Percentiles rank a stretch among this genome's conserved stretches.
Conservation (phyloP, 2,329 filamentous ascomycete genomes). For the Aspergillus intermedius region DNA sequence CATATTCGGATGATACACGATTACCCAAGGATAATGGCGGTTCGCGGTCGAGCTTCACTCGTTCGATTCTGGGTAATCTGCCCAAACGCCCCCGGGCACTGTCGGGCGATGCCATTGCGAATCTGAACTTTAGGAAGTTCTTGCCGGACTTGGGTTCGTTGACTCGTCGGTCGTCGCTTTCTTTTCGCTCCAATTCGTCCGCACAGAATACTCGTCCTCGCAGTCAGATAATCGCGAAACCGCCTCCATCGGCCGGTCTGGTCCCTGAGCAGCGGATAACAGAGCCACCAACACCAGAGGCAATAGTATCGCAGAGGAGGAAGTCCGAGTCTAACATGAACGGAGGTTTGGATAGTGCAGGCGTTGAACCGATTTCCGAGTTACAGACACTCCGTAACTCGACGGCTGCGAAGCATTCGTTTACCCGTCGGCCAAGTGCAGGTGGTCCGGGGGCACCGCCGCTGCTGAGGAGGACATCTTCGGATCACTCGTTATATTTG, state of each 20-base stretch:
- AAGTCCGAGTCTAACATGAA: not conserved
- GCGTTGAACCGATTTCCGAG: slow-evolving; percentile 29
- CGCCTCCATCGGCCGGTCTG: slow-evolving; percentile 6
- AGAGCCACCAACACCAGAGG: not conserved
- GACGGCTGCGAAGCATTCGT: slow-evolving; percentile 29
- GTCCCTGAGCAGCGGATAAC: slow-evolving; percentile 12
- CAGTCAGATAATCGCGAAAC: slow-evolving; percentile 4
- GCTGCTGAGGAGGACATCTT: slow-evolving; percentile 55
- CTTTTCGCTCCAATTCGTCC: slow-evolving; percentile 21
- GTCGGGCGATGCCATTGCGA: slow-evolving; percentile 27
- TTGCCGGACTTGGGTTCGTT: slow-evolving; percentile 29
- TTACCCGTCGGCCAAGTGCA: slow-evolving; percentile 21
- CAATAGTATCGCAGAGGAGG: not conserved
- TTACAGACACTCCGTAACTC: slow-evolving; percentile 20
- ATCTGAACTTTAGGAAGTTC: slow-evolving; percentile 26
- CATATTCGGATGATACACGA: slow-evolving; percentile 1
- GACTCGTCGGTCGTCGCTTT: slow-evolving; percentile 24
- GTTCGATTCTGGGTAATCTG: slow-evolving; percentile 26
- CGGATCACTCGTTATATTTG: slow-evolving; percentile 69
- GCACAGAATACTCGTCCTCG: slow-evolving; percentile 22
- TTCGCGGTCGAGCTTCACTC: slow-evolving; percentile 27
- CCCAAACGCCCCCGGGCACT: slow-evolving; percentile 30
- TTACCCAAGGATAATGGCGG: slow-evolving; percentile 10
- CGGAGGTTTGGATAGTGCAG: slow-evolving; percentile 10
- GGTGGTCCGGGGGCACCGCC: slow-evolving; percentile 16